Conservation (phyloP, 2,329 filamentous ascomycete genomes). For the Cordyceps cicadae region DNA sequence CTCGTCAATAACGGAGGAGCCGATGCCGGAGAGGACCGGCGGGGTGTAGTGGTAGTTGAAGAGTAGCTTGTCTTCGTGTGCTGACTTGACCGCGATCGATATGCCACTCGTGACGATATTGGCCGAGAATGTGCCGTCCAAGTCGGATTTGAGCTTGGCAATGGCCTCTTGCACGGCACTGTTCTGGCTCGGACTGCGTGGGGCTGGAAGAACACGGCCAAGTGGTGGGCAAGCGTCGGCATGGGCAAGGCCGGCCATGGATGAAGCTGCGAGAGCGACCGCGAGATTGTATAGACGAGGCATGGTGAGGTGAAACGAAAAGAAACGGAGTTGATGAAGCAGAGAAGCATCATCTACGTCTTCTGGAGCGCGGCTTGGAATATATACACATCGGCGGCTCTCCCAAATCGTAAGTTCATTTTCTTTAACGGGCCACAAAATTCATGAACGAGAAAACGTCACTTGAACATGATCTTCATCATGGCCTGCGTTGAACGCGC, state of each 20-base stretch:
- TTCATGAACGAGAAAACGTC: too few species aligned
- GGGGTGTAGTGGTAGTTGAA: constrained; percentile 36
- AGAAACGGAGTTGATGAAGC: background rate
- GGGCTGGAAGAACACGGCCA: constrained; percentile 32
- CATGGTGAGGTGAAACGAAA: background rate
- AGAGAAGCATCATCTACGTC: background rate
- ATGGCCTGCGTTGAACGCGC: background rate
- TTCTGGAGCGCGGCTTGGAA: background rate
- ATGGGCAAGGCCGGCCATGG: constrained; percentile 18
- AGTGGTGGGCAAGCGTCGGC: constrained; percentile 34
- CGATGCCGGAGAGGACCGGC: constrained; percentile 18
- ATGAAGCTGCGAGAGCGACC: constrained; percentile 12
- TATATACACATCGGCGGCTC: background rate
- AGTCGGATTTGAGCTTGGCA: constrained; percentile 15
- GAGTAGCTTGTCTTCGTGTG: constrained; percentile 29
- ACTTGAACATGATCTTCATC: background rate
- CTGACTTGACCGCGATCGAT: constrained; percentile 33
- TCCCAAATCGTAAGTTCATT: background rate
- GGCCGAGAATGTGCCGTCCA: constrained; percentile 21
- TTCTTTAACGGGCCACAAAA: too few species aligned
- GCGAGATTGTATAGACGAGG: background rate
- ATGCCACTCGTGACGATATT: constrained; percentile 26
- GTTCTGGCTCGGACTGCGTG: constrained; percentile 25
- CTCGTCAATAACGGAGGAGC: constrained; percentile 20
- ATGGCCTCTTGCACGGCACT: constrained; percentile 22